Base-by-base conservation (phyloP, 805 yeast genomes). In the Hanseniaspora lindneri region DNA sequence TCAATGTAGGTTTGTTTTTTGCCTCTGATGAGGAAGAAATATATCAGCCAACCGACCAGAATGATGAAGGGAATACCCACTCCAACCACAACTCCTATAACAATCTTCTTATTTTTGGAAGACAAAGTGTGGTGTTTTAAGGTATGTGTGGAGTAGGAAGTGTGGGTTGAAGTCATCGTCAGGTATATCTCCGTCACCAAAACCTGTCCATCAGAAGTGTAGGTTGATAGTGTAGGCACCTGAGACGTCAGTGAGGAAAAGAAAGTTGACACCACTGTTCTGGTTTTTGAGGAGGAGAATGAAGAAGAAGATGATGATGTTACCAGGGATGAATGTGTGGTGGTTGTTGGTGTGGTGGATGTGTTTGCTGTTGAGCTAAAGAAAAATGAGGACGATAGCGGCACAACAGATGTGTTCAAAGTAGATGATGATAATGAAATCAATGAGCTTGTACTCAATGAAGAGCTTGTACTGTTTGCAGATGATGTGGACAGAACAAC, bases 71-170 rank as follows among this genome's bases (percentile, higher is more conserved):
- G 83, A 0, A 79, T 77, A 46, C 84, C 84, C 13, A 82, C 72
- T 49, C 87, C 87, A 5, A 80, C 80, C 25, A 76, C 80, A 51
- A 79, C 78, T 34, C 87, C 87, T 46, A 79, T 71, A 21, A 80
- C 75, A 30, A 80, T 71, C 49, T 72, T 72, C 48, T 74, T 69
- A 51, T 73, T 63, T 44, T 72, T 70, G 14, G 66, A 57, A 1
- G 79, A 69, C 7, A 78, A 62, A 0, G 80, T 80, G 1, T 53
- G 36, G 37, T 58, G 40, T 32, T 42, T 17, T 16, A 42, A 34
- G 16, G 59, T 52, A n/a, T 57, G 58, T 2, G 60, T 35, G 0
- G 65, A 58, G 14, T 58, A 53, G 2, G 54, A 53, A 7, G 63
- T 43, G 4, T 66, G 54, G 8, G 58, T 55, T 7, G 56, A 48